These are phyloP conservation scores for Botryotinia convoluta DNA, from an alignment of 2,329 filamentous ascomycete genomes.

Conservation along the genomic window DNA sequence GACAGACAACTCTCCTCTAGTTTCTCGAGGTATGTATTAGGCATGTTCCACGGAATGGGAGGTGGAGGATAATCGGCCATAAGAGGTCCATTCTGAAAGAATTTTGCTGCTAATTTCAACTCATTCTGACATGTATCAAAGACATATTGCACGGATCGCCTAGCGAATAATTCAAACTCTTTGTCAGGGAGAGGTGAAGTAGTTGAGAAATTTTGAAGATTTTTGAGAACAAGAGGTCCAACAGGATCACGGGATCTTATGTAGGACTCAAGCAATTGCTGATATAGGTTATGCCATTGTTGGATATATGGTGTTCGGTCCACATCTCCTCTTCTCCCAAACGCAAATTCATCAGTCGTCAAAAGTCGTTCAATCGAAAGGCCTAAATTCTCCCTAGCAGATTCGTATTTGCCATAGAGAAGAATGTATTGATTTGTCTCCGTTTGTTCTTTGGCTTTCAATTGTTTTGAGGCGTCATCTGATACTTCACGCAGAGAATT, in stretches of 20 bases:
- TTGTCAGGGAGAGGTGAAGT: conserved; percentile 32
- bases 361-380: conserved; percentile 60
- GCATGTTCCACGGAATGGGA: conserved; percentile 29
- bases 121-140: conserved; percentile 39
- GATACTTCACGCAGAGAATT: conserved; percentile 48
- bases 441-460: conserved; percentile 62
- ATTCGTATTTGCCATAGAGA: conserved; percentile 64
- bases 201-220: conserved; percentile 47
- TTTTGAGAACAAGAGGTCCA: conserved; percentile 56
- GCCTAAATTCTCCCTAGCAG: conserved; percentile 53
- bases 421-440: conserved; percentile 70
- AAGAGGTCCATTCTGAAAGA: conserved; percentile 35
- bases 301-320: conserved; percentile 58
- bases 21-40: conserved; percentile 31
- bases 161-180: conserved; percentile 36
- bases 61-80: conserved; percentile 28
- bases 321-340: conserved; percentile 56
- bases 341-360: conserved; percentile 39
- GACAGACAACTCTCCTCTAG: conserved; percentile 35
- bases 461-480: conserved; percentile 60
- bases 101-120: conserved; percentile 32
- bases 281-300: conserved; percentile 56
- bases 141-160: conserved; percentile 34
- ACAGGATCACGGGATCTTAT: conserved; percentile 47
- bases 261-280: conserved; percentile 53